Percentiles rank a stretch among this genome's conserved stretches.
These are phyloP conservation scores for Vicia villosa DNA, from an alignment of 306 rosid genomes.

Conservation along the genomic window DNA sequence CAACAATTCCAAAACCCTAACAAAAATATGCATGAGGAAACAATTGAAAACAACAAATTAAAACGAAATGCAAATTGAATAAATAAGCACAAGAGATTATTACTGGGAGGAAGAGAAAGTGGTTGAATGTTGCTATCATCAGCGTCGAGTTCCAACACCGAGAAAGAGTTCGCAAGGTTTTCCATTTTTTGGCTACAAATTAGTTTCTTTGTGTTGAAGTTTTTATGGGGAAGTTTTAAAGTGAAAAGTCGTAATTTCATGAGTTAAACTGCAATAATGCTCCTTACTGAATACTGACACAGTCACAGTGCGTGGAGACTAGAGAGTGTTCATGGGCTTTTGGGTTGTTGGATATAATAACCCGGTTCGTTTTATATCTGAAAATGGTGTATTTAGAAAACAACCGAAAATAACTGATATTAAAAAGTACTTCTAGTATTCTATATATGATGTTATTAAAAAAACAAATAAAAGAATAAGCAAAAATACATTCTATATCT, in stretches of 20 bases:
- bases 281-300: not conserved
- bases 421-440: too few species aligned
- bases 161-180: slow-evolving; percentile 57
- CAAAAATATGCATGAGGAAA: not conserved
- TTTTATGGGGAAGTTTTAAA: slow-evolving; percentile 24
- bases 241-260: not conserved
- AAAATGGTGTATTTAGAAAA: too few species aligned
- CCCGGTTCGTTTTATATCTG: too few species aligned
- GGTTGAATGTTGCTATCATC: slow-evolving; percentile 48
- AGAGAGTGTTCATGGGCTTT: not conserved
- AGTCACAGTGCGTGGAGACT: not conserved
- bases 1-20: slow-evolving; percentile 40
- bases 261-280: not conserved
- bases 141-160: slow-evolving; percentile 66
- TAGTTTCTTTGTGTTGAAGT: not conserved
- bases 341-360: not conserved
- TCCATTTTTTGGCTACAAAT: slow-evolving; percentile 44
- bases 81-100: not conserved
- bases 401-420: too few species aligned
- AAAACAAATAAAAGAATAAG: too few species aligned
- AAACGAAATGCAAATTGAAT: not conserved
- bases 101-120: slow-evolving; percentile 27
- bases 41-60: not conserved
- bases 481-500: too few species aligned
- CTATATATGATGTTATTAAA: too few species aligned